Base-by-base conservation (phyloP, 2,329 filamentous ascomycete species). In the Knufia petricola region DNA sequence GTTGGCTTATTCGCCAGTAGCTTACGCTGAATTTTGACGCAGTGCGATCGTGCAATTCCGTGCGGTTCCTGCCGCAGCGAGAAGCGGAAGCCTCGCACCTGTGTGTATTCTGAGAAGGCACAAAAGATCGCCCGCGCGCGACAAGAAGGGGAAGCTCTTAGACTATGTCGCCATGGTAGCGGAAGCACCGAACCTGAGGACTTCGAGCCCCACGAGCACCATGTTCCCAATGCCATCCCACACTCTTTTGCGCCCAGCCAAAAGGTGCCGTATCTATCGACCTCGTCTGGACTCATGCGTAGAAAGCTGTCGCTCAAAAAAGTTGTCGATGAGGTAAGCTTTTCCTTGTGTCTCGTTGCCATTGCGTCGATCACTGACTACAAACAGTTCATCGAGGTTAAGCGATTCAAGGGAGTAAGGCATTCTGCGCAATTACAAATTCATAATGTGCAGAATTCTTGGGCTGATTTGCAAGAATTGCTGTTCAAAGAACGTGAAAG, bases 61-160 rank as follows among this genome's bases (percentile, higher is more conserved):
- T 47, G 44, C 32, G 13, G 44, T 21, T 30, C 44, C 19, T 47
- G 44, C 17, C 44, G 44, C 4, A 39, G 20, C 21, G 44, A 47
- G n/a, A 47, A 47, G 24, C 42, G 42, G 21, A 47, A 47, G 32
- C 17, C 44, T 20, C 32, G 34, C 19, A 37, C 32, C 15, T 47
- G 44, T 20, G 34, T 24, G 30, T 47, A 47, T 24, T 34, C 32
- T 7, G 32, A 39, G 20, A 38, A 47, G 34, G 32, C 32, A 12
- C 15, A 39, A n/a, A 12, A 30, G 10, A 15, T 28, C n/a, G 44
- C 44, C 6, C 28, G 21, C 17, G 32, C 44, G 2, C 44, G 23
- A 28, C 24, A n/a, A 39, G 41, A 31, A 21, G 19, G 19, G 8
- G 26, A 44, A 13, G 2, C 13, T 15, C 31, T 9, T 4, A 44